Percentiles rank a stretch among this genome's conserved stretches.
phyloP scores from a whole-genome alignment of 192 early-diverging fungal genomes.

The Rhizophagus prolifer region DNA sequence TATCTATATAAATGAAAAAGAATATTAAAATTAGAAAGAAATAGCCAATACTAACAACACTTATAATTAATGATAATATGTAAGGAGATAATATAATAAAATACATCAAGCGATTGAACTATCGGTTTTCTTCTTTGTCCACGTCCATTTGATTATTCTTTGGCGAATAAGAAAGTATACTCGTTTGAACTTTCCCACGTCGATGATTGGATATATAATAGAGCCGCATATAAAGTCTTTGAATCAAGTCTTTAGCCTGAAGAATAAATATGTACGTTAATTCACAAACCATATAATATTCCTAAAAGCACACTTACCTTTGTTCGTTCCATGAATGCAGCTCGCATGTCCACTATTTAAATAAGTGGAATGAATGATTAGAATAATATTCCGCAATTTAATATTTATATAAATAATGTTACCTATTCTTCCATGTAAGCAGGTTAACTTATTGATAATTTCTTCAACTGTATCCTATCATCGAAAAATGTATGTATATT shows the following conservation, averaged over 20 bases:
- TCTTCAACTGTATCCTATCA: slow-evolving; percentile 2
- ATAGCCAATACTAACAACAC: too few species aligned
- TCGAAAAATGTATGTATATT: not conserved
- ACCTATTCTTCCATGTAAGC: slow-evolving; percentile 24
- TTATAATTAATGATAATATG: too few species aligned
- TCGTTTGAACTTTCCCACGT: not conserved
- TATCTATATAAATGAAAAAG: not conserved
- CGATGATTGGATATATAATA: slow-evolving; percentile 1
- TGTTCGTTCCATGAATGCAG: slow-evolving; percentile 25
- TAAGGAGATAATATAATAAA: not conserved
- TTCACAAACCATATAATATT: not conserved
- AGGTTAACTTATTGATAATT: slow-evolving; percentile 13
- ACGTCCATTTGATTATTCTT: not conserved
- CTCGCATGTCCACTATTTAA: slow-evolving; percentile 20
- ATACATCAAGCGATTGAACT: not conserved
- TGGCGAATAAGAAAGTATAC: slow-evolving; percentile 2
- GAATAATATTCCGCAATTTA: not conserved
- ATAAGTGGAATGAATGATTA: not conserved
- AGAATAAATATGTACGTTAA: not conserved
- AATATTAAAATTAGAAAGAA: too few species aligned
- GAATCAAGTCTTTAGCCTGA: slow-evolving; percentile 18
- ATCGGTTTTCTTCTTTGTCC: not conserved
- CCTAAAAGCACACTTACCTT: not conserved
- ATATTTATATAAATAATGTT: not conserved
- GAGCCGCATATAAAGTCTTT: slow-evolving; percentile 16